Evolutionary conservation across 2,329 filamentous ascomycete genomes (phyloP), one percentile per base, ranked within the genome.

Genomic region (Epichloe amarillans): DNA sequence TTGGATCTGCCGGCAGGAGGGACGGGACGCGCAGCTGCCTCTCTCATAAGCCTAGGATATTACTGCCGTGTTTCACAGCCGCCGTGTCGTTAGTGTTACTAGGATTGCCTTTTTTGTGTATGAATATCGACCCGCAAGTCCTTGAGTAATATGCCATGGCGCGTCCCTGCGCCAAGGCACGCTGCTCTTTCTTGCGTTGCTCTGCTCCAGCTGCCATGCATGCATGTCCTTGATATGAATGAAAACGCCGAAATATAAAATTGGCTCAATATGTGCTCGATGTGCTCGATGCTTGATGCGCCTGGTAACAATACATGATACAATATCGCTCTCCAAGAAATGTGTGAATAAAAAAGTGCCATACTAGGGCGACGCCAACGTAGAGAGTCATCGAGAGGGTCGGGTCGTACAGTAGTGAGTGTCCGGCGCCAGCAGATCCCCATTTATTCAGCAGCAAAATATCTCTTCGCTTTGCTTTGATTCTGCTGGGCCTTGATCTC

Each of bases 401-500:
- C 26, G 23, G 17, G 19, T 47, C n/a, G 30, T 49, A 35, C 41
- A 40, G 42, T n/a, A n/a, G n/a, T n/a, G n/a, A n/a, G n/a, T 46
- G 42, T 49, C 33, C 21, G 8, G 47, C 43, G 42, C 47, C 33
- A 47, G 35, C 41, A 44, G 46, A 19, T 41, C 19, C 43, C 17
- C 15, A 43, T 26, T 69, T 56, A 80, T 49, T 85, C 83, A 3
- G 82, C 81, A 3, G 80, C 77, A 63, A 88, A 88, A 60, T 88
- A 88, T 52, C 83, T 74, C 64, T 87, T 88, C 41, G 79, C 76
- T 61, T 81, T 83, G 60, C 72, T 83, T 58, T 77, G 73, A 2
- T 80, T 70, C 58, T 83, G 79, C 54, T 84, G 79, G 2, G 83
- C 82, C 61, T 86, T 86, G 59, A 84, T 74, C 58, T 87, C 83